A percentile compares a stretch with the other conserved stretches of the same genome.
Conservation (phyloP, 768 basidiomycete genomes). For the Melanogaster broomeanus region DNA sequence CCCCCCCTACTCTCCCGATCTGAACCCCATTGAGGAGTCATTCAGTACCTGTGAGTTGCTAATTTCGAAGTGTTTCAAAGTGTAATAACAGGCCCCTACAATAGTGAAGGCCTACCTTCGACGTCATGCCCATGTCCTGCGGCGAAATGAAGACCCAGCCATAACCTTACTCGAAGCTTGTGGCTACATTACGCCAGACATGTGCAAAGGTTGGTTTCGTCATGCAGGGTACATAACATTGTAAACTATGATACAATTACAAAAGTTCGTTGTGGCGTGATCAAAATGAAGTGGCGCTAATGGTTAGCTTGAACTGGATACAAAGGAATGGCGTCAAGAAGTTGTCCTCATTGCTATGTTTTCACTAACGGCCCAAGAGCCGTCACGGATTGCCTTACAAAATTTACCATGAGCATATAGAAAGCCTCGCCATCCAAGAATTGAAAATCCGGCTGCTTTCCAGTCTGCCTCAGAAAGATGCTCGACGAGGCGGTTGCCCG, state of each 20-base stretch:
- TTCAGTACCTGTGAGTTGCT: slow-evolving; percentile 29
- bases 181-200: neutral
- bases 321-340: neutral
- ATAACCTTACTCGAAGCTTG: neutral
- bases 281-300: neutral
- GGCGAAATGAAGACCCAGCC: neutral
- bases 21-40: slow-evolving; percentile 37
- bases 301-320: too few relatives aligned
- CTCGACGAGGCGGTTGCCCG: neutral
- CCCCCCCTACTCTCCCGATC: slow-evolving; percentile 39
- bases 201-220: neutral
- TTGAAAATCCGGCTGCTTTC: neutral
- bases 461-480: neutral
- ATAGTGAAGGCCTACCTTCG: neutral
- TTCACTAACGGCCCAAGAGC: neutral
- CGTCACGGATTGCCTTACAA: neutral
- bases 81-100: neutral
- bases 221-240: slow-evolving; percentile 3
- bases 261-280: neutral
- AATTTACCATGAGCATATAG: slow-evolving; percentile 1
- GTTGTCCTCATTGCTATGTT: neutral
- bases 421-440: neutral
- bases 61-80: neutral
- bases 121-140: neutral
- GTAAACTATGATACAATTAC: neutral